Conservation (phyloP, 2,329 filamentous ascomycete genomes). For the Colletotrichum nymphaeae region DNA sequence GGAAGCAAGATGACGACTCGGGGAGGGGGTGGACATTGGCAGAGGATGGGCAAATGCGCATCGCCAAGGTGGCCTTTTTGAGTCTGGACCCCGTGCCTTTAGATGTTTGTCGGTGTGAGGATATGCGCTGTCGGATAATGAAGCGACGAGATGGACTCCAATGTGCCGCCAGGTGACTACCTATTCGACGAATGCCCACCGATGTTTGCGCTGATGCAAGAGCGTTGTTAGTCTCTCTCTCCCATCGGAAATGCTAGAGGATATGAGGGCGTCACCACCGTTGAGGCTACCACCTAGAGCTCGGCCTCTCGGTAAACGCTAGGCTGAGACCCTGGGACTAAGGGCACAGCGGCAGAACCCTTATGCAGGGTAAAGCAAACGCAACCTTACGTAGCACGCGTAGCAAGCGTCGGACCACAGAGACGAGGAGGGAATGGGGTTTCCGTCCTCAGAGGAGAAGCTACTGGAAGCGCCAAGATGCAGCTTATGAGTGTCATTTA, state of each 20-base stretch:
- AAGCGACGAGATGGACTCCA: too few species aligned
- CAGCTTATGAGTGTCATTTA: neutral
- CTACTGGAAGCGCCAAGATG: neutral
- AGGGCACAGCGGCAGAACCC: neutral
- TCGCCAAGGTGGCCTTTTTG: slow-evolving; percentile 7
- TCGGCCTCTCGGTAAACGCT: neutral
- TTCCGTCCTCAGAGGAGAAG: neutral
- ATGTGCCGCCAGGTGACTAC: too few species aligned
- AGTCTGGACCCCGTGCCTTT: neutral
- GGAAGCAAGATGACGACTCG: slow-evolving; percentile 6
- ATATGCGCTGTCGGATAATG: neutral
- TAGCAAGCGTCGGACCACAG: neutral
- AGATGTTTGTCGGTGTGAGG: neutral
- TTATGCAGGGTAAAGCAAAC: slow-evolving; percentile 16
- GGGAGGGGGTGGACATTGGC: neutral
- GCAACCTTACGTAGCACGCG: neutral
- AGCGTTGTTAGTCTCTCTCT: neutral
- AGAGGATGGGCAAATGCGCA: neutral
- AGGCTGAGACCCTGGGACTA: slow-evolving; percentile 4
- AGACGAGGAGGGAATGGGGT: neutral
- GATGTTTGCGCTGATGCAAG: neutral
- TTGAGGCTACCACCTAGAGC: neutral
- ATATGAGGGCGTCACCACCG: neutral
- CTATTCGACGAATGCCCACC: neutral
- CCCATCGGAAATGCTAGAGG: neutral